A percentile compares a stretch with the other conserved stretches of the same genome.
Evolutionary conservation across 495 filamentous ascomycete genomes (phyloP).

Genomic region (Penicillium silybi): DNA sequence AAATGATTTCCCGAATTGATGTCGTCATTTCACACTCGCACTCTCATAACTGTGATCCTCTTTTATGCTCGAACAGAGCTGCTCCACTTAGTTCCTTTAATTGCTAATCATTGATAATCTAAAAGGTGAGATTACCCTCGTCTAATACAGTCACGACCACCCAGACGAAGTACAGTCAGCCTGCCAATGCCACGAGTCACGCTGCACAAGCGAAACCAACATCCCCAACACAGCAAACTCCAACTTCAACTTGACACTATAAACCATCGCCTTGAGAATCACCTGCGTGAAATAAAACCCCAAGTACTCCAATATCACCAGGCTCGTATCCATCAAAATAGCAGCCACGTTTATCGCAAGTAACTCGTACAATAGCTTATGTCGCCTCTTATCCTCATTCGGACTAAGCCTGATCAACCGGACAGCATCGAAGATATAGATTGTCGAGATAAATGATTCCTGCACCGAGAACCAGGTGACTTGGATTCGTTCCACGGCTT

Average conservation of each 20-base stretch:
- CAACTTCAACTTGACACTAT: constrained; percentile 53
- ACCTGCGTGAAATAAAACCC: constrained; percentile 46
- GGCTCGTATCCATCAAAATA: constrained; percentile 40
- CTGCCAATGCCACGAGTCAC: neutral
- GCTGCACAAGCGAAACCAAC: constrained; percentile 20
- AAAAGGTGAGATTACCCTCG: neutral
- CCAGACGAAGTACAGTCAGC: constrained; percentile 6
- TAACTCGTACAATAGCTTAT: constrained; percentile 38
- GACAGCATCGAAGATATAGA: constrained; percentile 47
- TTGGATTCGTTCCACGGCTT: constrained; percentile 47
- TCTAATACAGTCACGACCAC: neutral
- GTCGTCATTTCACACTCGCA: too few species aligned
- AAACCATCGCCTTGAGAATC: constrained; percentile 44
- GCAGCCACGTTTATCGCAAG: constrained; percentile 42
- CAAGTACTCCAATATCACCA: constrained; percentile 45
- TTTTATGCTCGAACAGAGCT: neutral
- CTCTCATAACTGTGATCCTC: neutral
- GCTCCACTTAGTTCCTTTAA: neutral
- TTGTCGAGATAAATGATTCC: constrained; percentile 44
- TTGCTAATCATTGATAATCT: neutral
- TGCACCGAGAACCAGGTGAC: constrained; percentile 48
- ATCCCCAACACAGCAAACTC: constrained; percentile 49
- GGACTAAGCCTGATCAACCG: constrained; percentile 28
- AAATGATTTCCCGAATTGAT: neutral
- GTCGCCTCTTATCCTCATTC: constrained; percentile 25